These are phyloP conservation scores for Sclerotinia spermophila DNA, from an alignment of 2,329 filamentous ascomycete genomes.

Conservation along the genomic window DNA sequence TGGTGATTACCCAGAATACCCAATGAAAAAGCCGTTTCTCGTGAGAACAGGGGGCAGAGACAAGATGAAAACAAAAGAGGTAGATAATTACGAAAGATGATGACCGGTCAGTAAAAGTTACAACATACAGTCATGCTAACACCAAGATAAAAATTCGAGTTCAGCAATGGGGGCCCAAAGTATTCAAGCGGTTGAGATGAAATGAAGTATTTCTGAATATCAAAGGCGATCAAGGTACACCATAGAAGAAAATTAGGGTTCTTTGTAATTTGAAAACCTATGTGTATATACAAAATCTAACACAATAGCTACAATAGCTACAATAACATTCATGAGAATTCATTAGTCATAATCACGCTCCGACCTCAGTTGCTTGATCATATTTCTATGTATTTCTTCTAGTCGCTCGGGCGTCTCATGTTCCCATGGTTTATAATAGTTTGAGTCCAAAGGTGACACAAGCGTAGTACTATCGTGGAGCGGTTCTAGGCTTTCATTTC, in stretches of 20 bases:
- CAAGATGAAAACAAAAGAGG: too few species aligned
- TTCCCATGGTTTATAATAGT: background rate
- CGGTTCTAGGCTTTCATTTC: too few species aligned
- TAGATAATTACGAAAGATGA: background rate
- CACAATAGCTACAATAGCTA: background rate
- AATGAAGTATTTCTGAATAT: background rate
- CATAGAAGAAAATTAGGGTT: background rate
- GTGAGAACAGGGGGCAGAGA: background rate
- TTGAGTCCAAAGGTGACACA: background rate
- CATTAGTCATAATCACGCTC: background rate
- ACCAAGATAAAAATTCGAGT: background rate
- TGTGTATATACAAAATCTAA: background rate
- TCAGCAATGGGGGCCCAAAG: background rate
- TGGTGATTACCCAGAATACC: background rate
- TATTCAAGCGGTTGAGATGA: background rate
- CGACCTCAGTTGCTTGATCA: background rate
- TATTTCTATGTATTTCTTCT: background rate
- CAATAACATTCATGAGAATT: background rate
- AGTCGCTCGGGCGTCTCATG: background rate
- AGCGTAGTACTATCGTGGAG: background rate
- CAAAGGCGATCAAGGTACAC: background rate
- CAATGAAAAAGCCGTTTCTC: background rate
- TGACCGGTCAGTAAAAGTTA: rapidly evolving
- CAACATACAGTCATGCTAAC: background rate
- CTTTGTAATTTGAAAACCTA: background rate